Conservation (phyloP, 495 filamentous ascomycete genomes). For the Podospora australis region DNA sequence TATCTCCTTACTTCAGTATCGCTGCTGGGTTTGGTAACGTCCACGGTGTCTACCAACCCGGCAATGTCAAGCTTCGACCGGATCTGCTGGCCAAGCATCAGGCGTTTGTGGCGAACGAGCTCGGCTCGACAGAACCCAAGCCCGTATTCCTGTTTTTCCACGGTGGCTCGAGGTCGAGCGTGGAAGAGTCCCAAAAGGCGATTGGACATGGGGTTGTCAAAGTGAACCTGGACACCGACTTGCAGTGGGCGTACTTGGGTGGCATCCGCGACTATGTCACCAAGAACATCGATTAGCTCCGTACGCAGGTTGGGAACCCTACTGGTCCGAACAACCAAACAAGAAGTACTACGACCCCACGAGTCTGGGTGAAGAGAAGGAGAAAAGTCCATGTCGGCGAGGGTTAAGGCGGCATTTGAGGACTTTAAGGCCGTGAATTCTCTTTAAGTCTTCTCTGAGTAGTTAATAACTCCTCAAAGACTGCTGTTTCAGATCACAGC, state of each 20-base stretch:
- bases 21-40: constrained; percentile 86
- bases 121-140: constrained; percentile 54
- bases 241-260: not conserved
- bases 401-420: not conserved
- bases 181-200: not conserved
- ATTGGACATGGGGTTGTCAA: not conserved
- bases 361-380: not conserved
- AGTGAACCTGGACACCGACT: not conserved
- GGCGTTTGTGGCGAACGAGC: constrained; percentile 68
- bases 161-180: constrained; percentile 71
- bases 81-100: constrained; percentile 87
- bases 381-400: not conserved
- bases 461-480: too few relatives aligned
- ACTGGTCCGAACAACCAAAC: not conserved
- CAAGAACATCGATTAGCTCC: not conserved
- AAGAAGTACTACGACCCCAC: not conserved
- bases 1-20: constrained; percentile 53
- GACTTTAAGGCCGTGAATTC: not conserved
- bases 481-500: too few relatives aligned
- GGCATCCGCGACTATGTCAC: not conserved
- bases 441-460: too few relatives aligned
- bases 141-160: constrained; percentile 96
- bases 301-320: not conserved
- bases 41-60: constrained; percentile 94
- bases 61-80: constrained; percentile 85